Percentiles rank a stretch among this genome's conserved stretches.
Conservation (phyloP, 2,329 filamentous ascomycete species). For the Aureobasidium subglaciale region DNA sequence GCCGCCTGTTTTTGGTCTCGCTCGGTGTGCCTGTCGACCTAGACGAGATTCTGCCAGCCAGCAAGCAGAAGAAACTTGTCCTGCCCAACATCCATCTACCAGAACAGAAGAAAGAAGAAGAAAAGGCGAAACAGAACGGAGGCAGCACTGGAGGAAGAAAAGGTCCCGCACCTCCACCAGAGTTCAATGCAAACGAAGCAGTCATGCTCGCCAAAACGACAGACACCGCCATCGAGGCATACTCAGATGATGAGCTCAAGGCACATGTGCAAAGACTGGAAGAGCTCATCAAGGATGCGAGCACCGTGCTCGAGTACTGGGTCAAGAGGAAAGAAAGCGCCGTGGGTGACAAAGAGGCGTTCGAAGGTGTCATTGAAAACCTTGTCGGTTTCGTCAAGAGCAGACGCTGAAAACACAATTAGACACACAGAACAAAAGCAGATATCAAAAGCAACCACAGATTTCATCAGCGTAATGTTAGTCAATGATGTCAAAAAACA, state of each 20-base stretch:
- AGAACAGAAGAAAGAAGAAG: conserved; percentile 23
- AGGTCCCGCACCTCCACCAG: conserved; percentile 62
- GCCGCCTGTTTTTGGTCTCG: conserved; percentile 89
- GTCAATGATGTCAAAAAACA: too few species aligned
- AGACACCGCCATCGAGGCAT: conserved; percentile 69
- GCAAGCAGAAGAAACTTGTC: conserved; percentile 95
- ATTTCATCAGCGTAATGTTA: too few species aligned
- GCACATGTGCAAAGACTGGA: conserved; percentile 64
- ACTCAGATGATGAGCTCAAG: conserved; percentile 70
- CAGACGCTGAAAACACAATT: neutral
- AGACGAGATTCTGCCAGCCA: conserved; percentile 93
- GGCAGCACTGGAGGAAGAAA: conserved; percentile 24
- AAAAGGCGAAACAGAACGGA: conserved; percentile 15
- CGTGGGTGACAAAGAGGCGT: conserved; percentile 82
- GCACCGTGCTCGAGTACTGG: conserved; percentile 81
- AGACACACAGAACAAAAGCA: neutral
- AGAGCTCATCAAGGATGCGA: conserved; percentile 62
- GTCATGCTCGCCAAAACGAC: conserved; percentile 76
- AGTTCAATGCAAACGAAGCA: conserved; percentile 71
- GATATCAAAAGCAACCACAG: neutral
- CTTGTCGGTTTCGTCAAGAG: conserved; percentile 51
- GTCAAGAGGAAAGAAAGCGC: conserved; percentile 77
- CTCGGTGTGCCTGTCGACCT: conserved; percentile 93
- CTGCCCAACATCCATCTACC: conserved; percentile 64
- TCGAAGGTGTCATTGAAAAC: conserved; percentile 96